Percentiles rank a stretch among this genome's conserved stretches.
phyloP scores from a whole-genome alignment of 2,329 filamentous ascomycete species.

The Aureobasidium sp. region DNA sequence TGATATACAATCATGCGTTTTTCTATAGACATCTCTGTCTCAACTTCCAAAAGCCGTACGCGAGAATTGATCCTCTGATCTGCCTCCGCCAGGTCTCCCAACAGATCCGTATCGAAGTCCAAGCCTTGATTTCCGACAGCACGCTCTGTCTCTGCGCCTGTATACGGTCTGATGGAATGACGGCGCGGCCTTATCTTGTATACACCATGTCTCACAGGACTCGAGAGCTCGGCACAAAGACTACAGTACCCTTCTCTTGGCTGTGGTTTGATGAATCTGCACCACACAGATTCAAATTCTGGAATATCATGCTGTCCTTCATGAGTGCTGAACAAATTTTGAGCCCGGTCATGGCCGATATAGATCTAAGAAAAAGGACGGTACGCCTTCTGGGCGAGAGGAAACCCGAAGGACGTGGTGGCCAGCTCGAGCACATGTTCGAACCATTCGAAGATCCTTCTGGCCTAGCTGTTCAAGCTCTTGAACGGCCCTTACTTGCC shows the following conservation, averaged over 20 bases:
- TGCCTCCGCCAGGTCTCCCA: neutral
- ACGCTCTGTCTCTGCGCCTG: neutral
- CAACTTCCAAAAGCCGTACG: rapidly evolving
- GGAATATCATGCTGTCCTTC: neutral
- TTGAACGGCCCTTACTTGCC: neutral
- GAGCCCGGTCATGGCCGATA: neutral
- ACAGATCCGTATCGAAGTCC: neutral
- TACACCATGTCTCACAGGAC: neutral
- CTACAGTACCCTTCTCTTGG: neutral
- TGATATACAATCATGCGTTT: neutral
- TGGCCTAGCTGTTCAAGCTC: neutral
- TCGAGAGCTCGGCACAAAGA: neutral
- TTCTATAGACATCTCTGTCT: too few relatives aligned
- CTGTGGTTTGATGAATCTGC: too few relatives aligned
- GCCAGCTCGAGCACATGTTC: neutral
- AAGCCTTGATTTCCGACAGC: neutral
- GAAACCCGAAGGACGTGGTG: too few relatives aligned
- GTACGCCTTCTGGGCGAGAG: neutral
- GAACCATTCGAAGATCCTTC: neutral
- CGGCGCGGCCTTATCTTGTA: rapidly evolving
- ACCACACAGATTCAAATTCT: neutral
- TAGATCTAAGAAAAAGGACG: neutral
- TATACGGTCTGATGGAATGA: neutral
- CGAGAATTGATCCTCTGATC: neutral
- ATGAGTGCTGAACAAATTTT: rapidly evolving